These are phyloP conservation scores for Naematelia aurantialba DNA, from an alignment of 768 basidiomycete species.

Conservation along the genomic window DNA sequence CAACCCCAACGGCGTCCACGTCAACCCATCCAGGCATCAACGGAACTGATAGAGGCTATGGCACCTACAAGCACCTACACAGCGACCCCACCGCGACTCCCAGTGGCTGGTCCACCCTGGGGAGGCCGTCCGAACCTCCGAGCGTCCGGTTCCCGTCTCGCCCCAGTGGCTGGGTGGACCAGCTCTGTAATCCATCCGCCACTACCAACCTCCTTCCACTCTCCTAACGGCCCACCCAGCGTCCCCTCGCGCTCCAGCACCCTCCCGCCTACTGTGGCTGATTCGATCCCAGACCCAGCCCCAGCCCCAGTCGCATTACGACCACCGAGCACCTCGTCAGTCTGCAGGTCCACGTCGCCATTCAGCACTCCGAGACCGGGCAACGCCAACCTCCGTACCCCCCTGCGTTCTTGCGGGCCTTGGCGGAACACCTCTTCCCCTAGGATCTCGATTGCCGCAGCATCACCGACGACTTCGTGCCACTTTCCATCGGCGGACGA, in stretches of 20 bases:
- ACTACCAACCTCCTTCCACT: slow-evolving; percentile 13
- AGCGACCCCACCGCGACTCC: too few relatives aligned
- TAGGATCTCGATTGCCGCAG: slow-evolving; percentile 44
- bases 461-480: slow-evolving; percentile 48
- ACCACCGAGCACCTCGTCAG: too few relatives aligned
- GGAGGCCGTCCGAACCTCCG: too few relatives aligned
- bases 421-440: slow-evolving; percentile 38
- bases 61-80: too few relatives aligned
- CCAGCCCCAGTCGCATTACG: slow-evolving; percentile 10
- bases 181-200: background rate
- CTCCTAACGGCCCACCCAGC: slow-evolving; percentile 3
- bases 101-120: too few relatives aligned
- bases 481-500: slow-evolving; percentile 32
- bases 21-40: too few relatives aligned
- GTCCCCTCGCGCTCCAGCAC: slow-evolving; percentile 13
- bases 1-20: too few relatives aligned
- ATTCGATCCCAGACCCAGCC: slow-evolving; percentile 1
- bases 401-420: slow-evolving; percentile 27
- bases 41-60: too few relatives aligned
- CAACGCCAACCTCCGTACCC: slow-evolving; percentile 23
- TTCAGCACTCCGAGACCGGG: slow-evolving; percentile 6
- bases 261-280: slow-evolving; percentile 7
- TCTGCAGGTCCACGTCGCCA: background rate
- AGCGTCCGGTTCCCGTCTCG: background rate
- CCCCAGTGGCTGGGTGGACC: background rate